Conservation (phyloP, 2,329 filamentous ascomycete species). For the Sarocladium oryzae region DNA sequence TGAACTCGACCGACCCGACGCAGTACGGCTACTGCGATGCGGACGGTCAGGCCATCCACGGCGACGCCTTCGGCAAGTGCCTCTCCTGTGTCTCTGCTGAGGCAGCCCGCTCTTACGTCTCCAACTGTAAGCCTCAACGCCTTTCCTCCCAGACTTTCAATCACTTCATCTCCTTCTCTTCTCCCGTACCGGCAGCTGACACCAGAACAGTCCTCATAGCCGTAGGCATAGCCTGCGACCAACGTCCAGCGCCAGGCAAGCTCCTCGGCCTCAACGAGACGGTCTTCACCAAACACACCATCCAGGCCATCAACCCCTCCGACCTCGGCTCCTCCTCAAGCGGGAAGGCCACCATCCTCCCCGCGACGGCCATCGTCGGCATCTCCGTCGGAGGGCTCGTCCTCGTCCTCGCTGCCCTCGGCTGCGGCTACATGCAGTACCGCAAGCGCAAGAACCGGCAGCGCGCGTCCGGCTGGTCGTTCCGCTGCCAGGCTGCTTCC, state of each 20-base stretch:
- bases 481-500: conserved; percentile 41
- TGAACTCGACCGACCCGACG: conserved; percentile 25
- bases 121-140: conserved; percentile 46
- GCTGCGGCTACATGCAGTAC: conserved; percentile 36
- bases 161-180: too few species aligned
- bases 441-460: conserved; percentile 36
- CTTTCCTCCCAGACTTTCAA: too few species aligned
- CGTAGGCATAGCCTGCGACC: conserved; percentile 43
- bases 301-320: conserved; percentile 28
- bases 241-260: conserved; percentile 33
- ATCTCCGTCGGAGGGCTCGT: conserved; percentile 35
- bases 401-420: conserved; percentile 29
- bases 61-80: conserved; percentile 31
- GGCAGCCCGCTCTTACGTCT: conserved; percentile 34
- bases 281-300: conserved; percentile 31
- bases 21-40: conserved; percentile 41
- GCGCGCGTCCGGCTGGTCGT: conserved; percentile 38
- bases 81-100: conserved; percentile 38
- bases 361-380: conserved; percentile 35
- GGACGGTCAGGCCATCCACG: conserved; percentile 28
- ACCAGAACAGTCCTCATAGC: conserved; percentile 47
- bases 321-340: background rate
- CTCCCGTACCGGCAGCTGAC: too few species aligned
- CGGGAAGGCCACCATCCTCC: too few species aligned
- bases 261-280: conserved; percentile 37